A percentile compares a stretch with the other conserved stretches of the same genome.
Evolutionary conservation across 306 rosid genomes (phyloP).

Genomic region (Prunus campanulata): DNA sequence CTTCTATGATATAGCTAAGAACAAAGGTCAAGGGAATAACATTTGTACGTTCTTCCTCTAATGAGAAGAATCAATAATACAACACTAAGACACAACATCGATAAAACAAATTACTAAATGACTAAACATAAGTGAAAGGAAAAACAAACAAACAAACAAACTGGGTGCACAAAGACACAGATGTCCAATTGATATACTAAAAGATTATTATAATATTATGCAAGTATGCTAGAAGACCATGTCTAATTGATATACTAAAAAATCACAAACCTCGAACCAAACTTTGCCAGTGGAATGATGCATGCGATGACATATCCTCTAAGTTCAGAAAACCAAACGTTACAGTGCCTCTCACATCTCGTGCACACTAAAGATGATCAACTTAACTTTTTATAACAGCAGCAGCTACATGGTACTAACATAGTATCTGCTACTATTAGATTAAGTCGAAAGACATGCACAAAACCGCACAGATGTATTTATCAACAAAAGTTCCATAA

Average conservation of each 20-base stretch:
- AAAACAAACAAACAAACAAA: background rate
- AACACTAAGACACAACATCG: background rate
- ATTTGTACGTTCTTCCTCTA: constrained; percentile 19
- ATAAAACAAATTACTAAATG: constrained; percentile 7
- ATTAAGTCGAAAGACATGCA: background rate
- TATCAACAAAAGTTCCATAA: background rate
- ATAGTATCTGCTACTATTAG: background rate
- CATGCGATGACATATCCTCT: background rate
- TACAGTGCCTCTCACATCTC: background rate
- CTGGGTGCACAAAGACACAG: background rate
- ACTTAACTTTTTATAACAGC: background rate
- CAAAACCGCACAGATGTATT: background rate
- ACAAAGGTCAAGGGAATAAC: constrained; percentile 55
- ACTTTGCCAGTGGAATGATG: background rate
- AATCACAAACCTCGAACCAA: background rate
- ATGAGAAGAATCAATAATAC: background rate
- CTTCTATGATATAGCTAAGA: constrained; percentile 85
- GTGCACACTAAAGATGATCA: background rate
- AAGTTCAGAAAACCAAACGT: background rate
- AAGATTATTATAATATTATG: background rate
- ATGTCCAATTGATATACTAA: too few species aligned
- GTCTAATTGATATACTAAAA: too few species aligned
- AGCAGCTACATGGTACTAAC: background rate
- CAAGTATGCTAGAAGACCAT: background rate
- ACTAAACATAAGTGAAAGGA: background rate